Evolutionary conservation across 768 basidiomycete genomes (phyloP).

Genomic region (Agrocybe praecox): DNA sequence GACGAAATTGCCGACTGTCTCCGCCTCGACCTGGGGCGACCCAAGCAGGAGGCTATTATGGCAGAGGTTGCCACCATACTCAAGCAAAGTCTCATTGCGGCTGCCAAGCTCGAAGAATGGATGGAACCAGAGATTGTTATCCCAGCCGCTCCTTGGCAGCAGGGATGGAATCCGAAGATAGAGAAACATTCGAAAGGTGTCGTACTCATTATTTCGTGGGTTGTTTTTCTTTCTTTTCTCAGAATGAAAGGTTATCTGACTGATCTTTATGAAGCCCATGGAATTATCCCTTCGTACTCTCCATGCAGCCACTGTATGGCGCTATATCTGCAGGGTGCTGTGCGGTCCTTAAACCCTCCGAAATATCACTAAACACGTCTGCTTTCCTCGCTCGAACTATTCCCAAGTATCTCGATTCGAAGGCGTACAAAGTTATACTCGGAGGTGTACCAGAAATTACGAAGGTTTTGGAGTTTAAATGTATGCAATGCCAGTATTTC

Average conservation of each 20-base stretch:
- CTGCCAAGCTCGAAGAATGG: constrained; percentile 62
- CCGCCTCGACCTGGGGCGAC: constrained; percentile 50
- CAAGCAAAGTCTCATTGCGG: constrained; percentile 41
- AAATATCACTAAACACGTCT: constrained; percentile 51
- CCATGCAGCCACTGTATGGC: constrained; percentile 61
- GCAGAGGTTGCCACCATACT: constrained; percentile 49
- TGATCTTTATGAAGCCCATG: constrained; percentile 46
- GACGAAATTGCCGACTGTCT: constrained; percentile 53
- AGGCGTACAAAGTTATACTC: constrained; percentile 55
- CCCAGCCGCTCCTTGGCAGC: constrained; percentile 42
- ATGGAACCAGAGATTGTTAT: constrained; percentile 40
- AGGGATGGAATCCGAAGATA: constrained; percentile 53
- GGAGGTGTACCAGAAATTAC: constrained; percentile 63
- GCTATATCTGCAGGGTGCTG: constrained; percentile 78
- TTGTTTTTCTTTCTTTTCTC: constrained; percentile 2
- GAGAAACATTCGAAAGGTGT: constrained; percentile 63
- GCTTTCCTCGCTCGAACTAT: constrained; percentile 54
- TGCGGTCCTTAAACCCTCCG: constrained; percentile 67
- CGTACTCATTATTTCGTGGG: constrained; percentile 62
- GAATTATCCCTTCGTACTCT: constrained; percentile 66
- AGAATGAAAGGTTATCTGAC: background rate
- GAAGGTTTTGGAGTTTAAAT: constrained; percentile 49
- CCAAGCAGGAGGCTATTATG: constrained; percentile 39
- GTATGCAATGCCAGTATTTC: constrained; percentile 18
- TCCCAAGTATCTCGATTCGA: constrained; percentile 50